phyloP scores from a whole-genome alignment of 768 basidiomycete species.

The Melanogaster broomeanus region DNA sequence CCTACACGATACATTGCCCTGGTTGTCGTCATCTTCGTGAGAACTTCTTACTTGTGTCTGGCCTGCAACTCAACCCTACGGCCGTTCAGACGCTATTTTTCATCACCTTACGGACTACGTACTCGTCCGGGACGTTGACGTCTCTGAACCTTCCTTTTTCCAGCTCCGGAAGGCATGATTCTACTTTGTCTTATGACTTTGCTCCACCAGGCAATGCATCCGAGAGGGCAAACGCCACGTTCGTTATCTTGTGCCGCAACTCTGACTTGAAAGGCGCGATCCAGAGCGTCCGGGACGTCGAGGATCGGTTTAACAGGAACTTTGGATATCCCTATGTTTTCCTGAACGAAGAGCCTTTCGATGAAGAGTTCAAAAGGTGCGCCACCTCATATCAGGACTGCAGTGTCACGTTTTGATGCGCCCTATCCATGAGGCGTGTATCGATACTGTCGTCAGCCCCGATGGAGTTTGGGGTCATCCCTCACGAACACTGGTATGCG shows the following conservation, averaged over 20 bases:
- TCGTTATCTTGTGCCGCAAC: constrained; percentile 59
- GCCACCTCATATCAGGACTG: neutral
- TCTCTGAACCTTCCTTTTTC: neutral
- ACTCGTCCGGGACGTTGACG: neutral
- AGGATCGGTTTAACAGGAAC: constrained; percentile 59
- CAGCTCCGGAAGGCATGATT: neutral
- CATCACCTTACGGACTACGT: constrained; percentile 4
- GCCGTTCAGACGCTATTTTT: constrained; percentile 15
- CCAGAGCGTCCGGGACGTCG: constrained; percentile 52
- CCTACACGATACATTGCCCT: constrained; percentile 20
- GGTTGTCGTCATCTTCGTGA: constrained; percentile 20
- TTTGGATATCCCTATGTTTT: constrained; percentile 65
- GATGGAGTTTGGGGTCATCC: constrained; percentile 62
- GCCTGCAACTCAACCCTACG: neutral
- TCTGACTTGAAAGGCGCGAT: constrained; percentile 46
- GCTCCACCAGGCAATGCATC: neutral
- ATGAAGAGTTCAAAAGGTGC: constrained; percentile 50
- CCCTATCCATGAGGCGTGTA: constrained; percentile 27
- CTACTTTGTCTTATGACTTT: neutral
- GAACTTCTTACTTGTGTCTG: neutral
- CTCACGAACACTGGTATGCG: constrained; percentile 64
- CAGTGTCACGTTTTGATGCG: constrained; percentile 14
- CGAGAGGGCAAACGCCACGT: constrained; percentile 53
- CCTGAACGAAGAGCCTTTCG: constrained; percentile 63
- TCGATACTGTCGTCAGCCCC: constrained; percentile 41